Evolutionary conservation across 225 moss, liverwort and hornwort genomes (phyloP).

Genomic region (Sphagnum contortum): DNA sequence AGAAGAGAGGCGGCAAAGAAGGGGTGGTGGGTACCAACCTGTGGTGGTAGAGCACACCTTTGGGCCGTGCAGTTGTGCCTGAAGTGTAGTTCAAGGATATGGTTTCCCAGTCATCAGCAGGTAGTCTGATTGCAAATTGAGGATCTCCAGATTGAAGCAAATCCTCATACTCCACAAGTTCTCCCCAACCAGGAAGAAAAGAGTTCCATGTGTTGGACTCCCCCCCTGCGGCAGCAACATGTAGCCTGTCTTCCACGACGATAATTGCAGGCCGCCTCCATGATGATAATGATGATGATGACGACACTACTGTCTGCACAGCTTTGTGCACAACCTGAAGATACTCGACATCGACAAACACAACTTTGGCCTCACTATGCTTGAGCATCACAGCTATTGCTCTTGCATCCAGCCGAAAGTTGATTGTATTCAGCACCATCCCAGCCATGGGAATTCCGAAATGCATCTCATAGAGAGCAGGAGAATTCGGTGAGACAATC

Average conservation of each 20-base stretch:
- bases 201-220: slow-evolving; percentile 12
- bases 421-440: slow-evolving; percentile 67
- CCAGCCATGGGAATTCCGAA: slow-evolving; percentile 85
- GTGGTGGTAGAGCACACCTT: slow-evolving; percentile 79
- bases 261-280: slow-evolving; percentile 23
- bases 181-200: slow-evolving; percentile 27
- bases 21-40: slow-evolving; percentile 11
- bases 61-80: slow-evolving; percentile 67
- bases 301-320: slow-evolving; percentile 27
- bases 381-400: slow-evolving; percentile 50
- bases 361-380: slow-evolving; percentile 54
- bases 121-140: slow-evolving; percentile 40
- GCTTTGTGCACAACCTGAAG: slow-evolving; percentile 40
- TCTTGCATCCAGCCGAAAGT: slow-evolving; percentile 61
- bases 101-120: slow-evolving; percentile 75
- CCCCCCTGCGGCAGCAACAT: slow-evolving; percentile 9
- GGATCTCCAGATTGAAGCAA: slow-evolving; percentile 48
- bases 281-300: slow-evolving; percentile 17
- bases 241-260: slow-evolving; percentile 45
- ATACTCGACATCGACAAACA: slow-evolving; percentile 55
- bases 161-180: slow-evolving; percentile 60
- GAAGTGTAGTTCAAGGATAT: slow-evolving; percentile 81
- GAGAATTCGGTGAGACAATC: slow-evolving; percentile 73
- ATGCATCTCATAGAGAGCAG: slow-evolving; percentile 67
- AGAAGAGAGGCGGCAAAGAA: not conserved